Conservation (phyloP, 129 eudicot genomes). For the Silybum marianum region DNA sequence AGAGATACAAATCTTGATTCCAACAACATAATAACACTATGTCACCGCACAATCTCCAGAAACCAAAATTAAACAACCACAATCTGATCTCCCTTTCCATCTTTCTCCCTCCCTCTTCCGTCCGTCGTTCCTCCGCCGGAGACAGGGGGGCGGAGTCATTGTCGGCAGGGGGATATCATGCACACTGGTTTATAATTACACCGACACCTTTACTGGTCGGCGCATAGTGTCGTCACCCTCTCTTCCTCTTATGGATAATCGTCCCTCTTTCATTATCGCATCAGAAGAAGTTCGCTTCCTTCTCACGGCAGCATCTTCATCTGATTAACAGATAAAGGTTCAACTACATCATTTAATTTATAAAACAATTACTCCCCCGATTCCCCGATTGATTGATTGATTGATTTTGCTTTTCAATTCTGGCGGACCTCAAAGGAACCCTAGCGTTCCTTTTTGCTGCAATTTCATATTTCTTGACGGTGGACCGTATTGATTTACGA, state of each 20-base stretch:
- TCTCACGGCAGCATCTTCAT: conserved; percentile 35
- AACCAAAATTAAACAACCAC: conserved; percentile 16
- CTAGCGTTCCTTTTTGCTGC: conserved; percentile 47
- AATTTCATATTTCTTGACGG: conserved; percentile 14
- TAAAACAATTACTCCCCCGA: not conserved
- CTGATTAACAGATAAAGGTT: conserved; percentile 14
- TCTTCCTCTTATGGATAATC: not conserved
- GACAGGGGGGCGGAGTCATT: conserved; percentile 26
- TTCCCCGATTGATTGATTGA: not conserved
- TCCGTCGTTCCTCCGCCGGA: conserved; percentile 32
- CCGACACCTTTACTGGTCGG: conserved; percentile 28
- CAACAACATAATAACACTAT: not conserved
- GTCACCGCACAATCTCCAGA: conserved; percentile 44
- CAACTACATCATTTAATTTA: conserved; percentile 1
- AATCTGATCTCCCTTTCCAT: not conserved
- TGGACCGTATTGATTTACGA: conserved; percentile 29
- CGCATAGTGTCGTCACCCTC: conserved; percentile 12
- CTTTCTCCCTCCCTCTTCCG: conserved; percentile 24
- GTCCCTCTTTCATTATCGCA: conserved; percentile 11
- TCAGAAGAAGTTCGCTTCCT: conserved; percentile 32
- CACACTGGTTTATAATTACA: not conserved
- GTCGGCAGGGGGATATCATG: conserved; percentile 9
- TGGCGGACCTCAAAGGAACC: conserved; percentile 68
- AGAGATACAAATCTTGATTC: too few relatives aligned
- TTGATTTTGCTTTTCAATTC: conserved; percentile 5